Evolutionary conservation across 2,329 filamentous ascomycete genomes (phyloP).

Genomic region (Phyllosticta citribraziliensis): DNA sequence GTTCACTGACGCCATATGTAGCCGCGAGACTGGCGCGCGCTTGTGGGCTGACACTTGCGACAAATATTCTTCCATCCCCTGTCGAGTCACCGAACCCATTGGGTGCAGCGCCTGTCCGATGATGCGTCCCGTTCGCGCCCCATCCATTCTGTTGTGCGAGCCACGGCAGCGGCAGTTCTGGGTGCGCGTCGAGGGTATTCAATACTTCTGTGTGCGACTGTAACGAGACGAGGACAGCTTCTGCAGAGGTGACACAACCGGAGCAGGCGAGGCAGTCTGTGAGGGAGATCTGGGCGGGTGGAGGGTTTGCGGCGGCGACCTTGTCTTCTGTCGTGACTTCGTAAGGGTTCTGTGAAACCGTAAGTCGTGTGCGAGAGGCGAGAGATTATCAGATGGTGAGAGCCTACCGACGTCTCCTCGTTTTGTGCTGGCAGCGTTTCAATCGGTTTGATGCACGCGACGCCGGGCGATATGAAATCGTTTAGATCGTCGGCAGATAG

Average conservation of each 20-base stretch:
- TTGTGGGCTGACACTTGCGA: slow-evolving; percentile 90
- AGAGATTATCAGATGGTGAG: background rate
- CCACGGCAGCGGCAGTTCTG: slow-evolving; percentile 32
- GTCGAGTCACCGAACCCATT: slow-evolving; percentile 8
- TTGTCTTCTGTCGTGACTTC: slow-evolving; percentile 94
- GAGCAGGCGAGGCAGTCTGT: slow-evolving; percentile 97
- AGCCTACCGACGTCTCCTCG: slow-evolving; percentile 35
- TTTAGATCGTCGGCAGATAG: slow-evolving; percentile 94
- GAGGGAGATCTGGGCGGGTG: slow-evolving; percentile 83
- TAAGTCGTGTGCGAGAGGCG: background rate
- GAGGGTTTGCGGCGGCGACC: slow-evolving; percentile 43
- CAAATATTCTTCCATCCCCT: slow-evolving; percentile 61
- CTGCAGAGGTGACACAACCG: slow-evolving; percentile 92
- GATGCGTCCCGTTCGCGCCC: slow-evolving; percentile 16
- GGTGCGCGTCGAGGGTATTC: slow-evolving; percentile 60
- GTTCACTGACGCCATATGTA: slow-evolving; percentile 64
- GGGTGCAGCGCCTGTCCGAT: slow-evolving; percentile 10
- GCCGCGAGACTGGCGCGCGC: slow-evolving; percentile 81
- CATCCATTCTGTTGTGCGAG: slow-evolving; percentile 16
- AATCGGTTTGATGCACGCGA: slow-evolving; percentile 96
- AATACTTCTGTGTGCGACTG: slow-evolving; percentile 92
- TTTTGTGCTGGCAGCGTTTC: slow-evolving; percentile 70
- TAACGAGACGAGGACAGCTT: slow-evolving; percentile 89
- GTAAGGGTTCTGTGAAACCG: slow-evolving; percentile 45
- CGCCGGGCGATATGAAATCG: slow-evolving; percentile 96